phyloP scores from a whole-genome alignment of 2,329 filamentous ascomycete genomes.

The Colletotrichum gigasporum region DNA sequence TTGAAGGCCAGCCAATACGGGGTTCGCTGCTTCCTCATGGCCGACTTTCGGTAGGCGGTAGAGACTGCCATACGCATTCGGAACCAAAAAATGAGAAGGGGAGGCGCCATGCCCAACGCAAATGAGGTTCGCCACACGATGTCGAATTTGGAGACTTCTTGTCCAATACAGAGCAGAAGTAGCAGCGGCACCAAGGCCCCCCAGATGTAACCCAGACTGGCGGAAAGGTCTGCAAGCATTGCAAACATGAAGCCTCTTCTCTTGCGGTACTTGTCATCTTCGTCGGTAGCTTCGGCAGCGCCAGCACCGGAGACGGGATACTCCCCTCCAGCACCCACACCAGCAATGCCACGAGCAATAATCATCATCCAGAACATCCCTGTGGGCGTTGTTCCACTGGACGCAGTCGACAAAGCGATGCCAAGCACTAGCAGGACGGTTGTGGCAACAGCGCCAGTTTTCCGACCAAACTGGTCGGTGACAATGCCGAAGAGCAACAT shows the following conservation, averaged over 20 bases:
- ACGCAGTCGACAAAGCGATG: slow-evolving; percentile 55
- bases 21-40: slow-evolving; percentile 53
- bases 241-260: slow-evolving; percentile 65
- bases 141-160: slow-evolving; percentile 49
- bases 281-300: slow-evolving; percentile 63
- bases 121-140: slow-evolving; percentile 62
- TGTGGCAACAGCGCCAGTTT: slow-evolving; percentile 56
- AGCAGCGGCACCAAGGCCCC: slow-evolving; percentile 59
- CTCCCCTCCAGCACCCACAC: slow-evolving; percentile 57
- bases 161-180: slow-evolving; percentile 57
- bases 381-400: slow-evolving; percentile 46
- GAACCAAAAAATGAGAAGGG: slow-evolving; percentile 62
- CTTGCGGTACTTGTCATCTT: slow-evolving; percentile 52
- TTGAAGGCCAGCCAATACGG: slow-evolving; percentile 58
- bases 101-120: slow-evolving; percentile 58
- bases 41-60: slow-evolving; percentile 56
- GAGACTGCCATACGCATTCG: slow-evolving; percentile 61
- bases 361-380: slow-evolving; percentile 63
- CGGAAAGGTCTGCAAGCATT: slow-evolving; percentile 61
- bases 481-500: slow-evolving; percentile 63
- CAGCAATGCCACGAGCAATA: slow-evolving; percentile 49
- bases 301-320: slow-evolving; percentile 62
- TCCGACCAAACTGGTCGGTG: slow-evolving; percentile 59
- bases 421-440: slow-evolving; percentile 57
- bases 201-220: slow-evolving; percentile 60